Conservation (phyloP, 23 red algal genomes). For the Gracilariopsis chorda region DNA sequence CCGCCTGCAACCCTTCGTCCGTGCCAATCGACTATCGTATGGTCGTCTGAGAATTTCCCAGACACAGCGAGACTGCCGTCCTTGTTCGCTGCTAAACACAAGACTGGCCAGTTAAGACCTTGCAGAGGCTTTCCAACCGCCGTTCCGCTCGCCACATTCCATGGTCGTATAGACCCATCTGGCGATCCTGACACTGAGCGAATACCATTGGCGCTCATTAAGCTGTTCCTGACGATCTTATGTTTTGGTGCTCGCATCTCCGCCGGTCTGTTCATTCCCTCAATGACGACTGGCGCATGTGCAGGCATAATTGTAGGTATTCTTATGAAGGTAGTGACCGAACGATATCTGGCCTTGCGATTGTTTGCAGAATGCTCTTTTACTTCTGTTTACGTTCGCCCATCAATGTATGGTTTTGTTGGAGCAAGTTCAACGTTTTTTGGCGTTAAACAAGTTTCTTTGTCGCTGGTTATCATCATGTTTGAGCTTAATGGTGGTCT, state of each 20-base stretch:
- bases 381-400: slow-evolving; percentile 47
- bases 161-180: no score
- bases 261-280: slow-evolving; percentile 75
- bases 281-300: slow-evolving; percentile 75
- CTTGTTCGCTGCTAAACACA: no score
- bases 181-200: no score
- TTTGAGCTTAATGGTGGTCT: slow-evolving; percentile 74
- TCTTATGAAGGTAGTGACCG: not conserved
- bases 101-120: no score
- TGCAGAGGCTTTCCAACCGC: no score
- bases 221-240: slow-evolving; percentile 66
- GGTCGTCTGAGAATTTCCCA: no score
- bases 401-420: slow-evolving; percentile 71
- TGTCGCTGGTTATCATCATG: slow-evolving; percentile 81
- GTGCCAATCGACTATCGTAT: no score
- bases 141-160: no score
- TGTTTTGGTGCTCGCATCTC: slow-evolving; percentile 73
- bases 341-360: slow-evolving; percentile 12
- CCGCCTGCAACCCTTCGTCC: no score
- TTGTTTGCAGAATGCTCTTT: slow-evolving; percentile 56
- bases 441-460: slow-evolving; percentile 74
- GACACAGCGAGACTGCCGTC: no score
- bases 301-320: slow-evolving; percentile 46
- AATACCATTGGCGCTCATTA: slow-evolving; percentile 19
- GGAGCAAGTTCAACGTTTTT: slow-evolving; percentile 62